Base-by-base conservation (phyloP, 306 rosid genomes). In the Gillenia trifoliata region DNA sequence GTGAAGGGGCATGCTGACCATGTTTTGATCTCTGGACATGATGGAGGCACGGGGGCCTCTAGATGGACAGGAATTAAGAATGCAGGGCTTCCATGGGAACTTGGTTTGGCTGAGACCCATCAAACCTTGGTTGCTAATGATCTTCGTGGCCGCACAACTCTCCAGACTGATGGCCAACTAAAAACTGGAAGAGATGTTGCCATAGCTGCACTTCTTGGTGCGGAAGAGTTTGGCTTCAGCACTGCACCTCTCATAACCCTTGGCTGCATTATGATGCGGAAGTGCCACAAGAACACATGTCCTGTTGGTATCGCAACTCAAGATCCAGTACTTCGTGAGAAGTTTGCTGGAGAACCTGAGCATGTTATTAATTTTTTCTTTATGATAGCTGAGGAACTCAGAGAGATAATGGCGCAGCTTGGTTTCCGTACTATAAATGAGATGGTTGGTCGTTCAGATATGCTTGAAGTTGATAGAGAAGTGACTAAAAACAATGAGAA, bases 1-100 rank as follows among this genome's bases (percentile, higher is more conserved):
- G 99, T 95, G 55, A 95, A 95, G 83, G 99, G 98, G 63, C 99
- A 95, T 60, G 99, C 99, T 0, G 99, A 95, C 73, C 99, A 95
- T 85, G 97, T 95, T 59, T 77, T 95, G 86, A 92, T 95, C 82
- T 85, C 99, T 1, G 99, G 99, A 68, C 99, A 95, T 52, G 99
- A 95, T 83, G 99, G 99, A 81, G 99, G 99, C 26, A 95, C 99
- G 22, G 99, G 99, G 70, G 99, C 99, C 62, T 95, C 99, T 56
- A 90, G 99, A 88, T 95, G 99, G 99, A 95, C 99, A 71, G 99
- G 99, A 61, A 95, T 95, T 77, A 95, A 95, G 88, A 95, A 86
- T 89, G 99, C 99, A 49, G 99, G 99, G 70, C 96, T 95, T 17
- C 99, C 99, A 23, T 95, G 99, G 99, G 99, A 95, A 76, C 98